Evolutionary conservation across 2,329 filamentous ascomycete genomes (phyloP).

Genomic region (Xenoacremonium recifei): DNA sequence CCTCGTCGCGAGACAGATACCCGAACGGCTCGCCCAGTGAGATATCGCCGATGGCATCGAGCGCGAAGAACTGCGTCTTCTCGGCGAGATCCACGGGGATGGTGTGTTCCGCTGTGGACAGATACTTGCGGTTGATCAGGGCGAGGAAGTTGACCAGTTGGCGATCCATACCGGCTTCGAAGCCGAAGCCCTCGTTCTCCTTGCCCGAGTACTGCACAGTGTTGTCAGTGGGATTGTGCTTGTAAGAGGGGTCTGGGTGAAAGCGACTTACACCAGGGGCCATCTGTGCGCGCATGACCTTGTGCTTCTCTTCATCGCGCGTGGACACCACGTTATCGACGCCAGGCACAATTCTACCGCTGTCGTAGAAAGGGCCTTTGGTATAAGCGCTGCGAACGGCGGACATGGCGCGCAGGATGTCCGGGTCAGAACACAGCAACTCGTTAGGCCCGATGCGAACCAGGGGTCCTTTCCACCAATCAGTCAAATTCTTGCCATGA

Average conservation of each 20-base stretch:
- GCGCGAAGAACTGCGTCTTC: slow-evolving; percentile 51
- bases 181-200: slow-evolving; percentile 43
- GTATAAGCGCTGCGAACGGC: slow-evolving; percentile 36
- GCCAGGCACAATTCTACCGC: slow-evolving; percentile 51
- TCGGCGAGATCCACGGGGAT: slow-evolving; percentile 46
- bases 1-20: slow-evolving; percentile 47
- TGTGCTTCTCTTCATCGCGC: slow-evolving; percentile 46
- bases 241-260: background rate
- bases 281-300: slow-evolving; percentile 43
- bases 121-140: slow-evolving; percentile 48
- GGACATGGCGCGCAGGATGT: slow-evolving; percentile 36
- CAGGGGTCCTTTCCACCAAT: slow-evolving; percentile 31
- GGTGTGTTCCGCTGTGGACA: slow-evolving; percentile 33
- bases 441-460: slow-evolving; percentile 43
- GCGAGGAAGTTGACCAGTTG: slow-evolving; percentile 39
- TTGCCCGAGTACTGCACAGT: slow-evolving; percentile 47
- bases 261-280: slow-evolving; percentile 36
- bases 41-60: slow-evolving; percentile 53
- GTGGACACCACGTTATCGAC: slow-evolving; percentile 53
- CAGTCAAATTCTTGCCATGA: background rate
- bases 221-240: background rate
- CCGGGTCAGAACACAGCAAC: slow-evolving; percentile 38
- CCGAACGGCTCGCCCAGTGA: slow-evolving; percentile 53
- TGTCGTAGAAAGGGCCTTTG: slow-evolving; percentile 45
- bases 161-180: slow-evolving; percentile 39